Evolutionary conservation across 257 asterid species (phyloP).

Genomic region (Nyctanthes arbortristis): DNA sequence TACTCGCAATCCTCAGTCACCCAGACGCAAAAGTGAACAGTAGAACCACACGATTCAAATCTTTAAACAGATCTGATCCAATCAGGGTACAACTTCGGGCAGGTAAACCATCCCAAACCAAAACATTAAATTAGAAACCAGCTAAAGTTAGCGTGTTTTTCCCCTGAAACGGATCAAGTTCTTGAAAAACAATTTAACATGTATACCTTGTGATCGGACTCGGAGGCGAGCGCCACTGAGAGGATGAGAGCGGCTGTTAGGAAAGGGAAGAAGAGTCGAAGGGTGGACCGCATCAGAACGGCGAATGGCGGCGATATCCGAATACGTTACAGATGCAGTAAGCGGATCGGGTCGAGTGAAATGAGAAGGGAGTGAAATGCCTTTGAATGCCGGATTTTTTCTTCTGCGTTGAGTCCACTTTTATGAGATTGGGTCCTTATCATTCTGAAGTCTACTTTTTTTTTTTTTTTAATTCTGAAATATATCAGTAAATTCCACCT

Average conservation of each 20-base stretch:
- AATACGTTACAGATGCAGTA: not conserved
- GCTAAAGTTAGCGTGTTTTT: not conserved
- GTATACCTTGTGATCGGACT: slow-evolving; percentile 31
- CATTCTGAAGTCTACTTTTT: no score
- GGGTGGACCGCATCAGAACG: slow-evolving; percentile 23
- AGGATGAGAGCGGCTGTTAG: slow-evolving; percentile 16
- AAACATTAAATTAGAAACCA: not conserved
- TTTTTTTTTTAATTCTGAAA: no score
- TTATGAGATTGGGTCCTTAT: no score
- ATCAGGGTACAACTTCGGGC: not conserved
- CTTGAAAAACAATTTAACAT: not conserved
- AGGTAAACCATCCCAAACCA: not conserved
- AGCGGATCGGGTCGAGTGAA: not conserved
- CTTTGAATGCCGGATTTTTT: not conserved
- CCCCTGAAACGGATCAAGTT: not conserved
- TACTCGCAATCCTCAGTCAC: not conserved
- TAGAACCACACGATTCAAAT: not conserved
- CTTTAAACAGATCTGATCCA: not conserved
- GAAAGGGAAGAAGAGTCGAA: slow-evolving; percentile 9
- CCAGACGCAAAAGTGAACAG: not conserved
- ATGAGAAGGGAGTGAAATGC: not conserved
- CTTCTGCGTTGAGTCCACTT: no score
- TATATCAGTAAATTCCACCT: no score
- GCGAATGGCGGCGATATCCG: not conserved
- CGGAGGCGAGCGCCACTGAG: slow-evolving; percentile 30